A percentile compares a stretch with the other conserved stretches of the same genome.
phyloP scores from a whole-genome alignment of 306 rosid genomes.

The Medicago ruthenica region DNA sequence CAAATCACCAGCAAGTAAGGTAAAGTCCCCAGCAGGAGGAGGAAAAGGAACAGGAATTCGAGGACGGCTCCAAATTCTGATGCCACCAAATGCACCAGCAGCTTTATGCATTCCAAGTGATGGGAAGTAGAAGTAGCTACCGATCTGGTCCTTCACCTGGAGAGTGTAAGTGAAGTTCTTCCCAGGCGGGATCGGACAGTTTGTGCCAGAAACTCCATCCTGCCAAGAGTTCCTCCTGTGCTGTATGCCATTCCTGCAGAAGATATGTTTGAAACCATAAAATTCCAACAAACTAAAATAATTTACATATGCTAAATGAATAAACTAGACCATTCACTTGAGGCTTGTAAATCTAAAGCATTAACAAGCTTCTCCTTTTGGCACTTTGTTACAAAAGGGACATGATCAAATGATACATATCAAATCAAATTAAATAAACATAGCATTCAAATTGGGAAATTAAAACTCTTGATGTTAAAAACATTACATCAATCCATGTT shows the following conservation, averaged over 20 bases:
- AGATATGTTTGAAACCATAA: constrained; percentile 17
- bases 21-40: constrained; percentile 84
- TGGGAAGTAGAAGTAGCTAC: constrained; percentile 61
- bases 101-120: constrained; percentile 58
- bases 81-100: constrained; percentile 54
- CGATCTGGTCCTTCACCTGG: constrained; percentile 59
- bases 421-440: constrained; percentile 8
- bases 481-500: background rate
- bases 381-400: constrained; percentile 7
- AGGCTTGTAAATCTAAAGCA: background rate
- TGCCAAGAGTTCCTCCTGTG: constrained; percentile 93
- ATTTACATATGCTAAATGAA: constrained; percentile 13
- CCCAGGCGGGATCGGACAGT: constrained; percentile 51
- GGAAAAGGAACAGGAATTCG: constrained; percentile 92
- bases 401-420: constrained; percentile 16
- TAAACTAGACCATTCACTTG: background rate
- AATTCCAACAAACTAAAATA: background rate
- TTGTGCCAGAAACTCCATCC: constrained; percentile 56
- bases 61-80: constrained; percentile 93
- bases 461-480: constrained; percentile 10
- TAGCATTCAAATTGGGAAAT: background rate
- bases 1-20: constrained; percentile 91
- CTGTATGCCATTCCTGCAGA: constrained; percentile 85
- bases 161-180: constrained; percentile 55
- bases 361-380: background rate